Percentiles rank a stretch among this genome's conserved stretches.
phyloP scores from a whole-genome alignment of 2,329 filamentous ascomycete species.

The Monosporascus cannonballus region DNA sequence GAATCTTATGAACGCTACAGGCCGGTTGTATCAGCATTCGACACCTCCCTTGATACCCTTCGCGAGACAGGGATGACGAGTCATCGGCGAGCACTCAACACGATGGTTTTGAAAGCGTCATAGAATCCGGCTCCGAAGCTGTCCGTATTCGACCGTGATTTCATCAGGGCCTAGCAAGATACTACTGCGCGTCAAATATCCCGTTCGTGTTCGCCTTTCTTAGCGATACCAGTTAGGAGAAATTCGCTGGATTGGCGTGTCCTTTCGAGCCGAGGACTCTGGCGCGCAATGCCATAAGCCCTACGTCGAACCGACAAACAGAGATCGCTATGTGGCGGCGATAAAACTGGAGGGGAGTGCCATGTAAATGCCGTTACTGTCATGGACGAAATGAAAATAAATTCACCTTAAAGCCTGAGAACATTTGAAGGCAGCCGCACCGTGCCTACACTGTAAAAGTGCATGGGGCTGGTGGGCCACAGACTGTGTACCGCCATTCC shows the following conservation, averaged over 20 bases:
- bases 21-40: slow-evolving; percentile 42
- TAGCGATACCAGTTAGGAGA: slow-evolving; percentile 54
- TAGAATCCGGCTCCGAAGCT: slow-evolving; percentile 21
- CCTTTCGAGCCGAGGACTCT: slow-evolving; percentile 58
- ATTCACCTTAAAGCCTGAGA: background rate
- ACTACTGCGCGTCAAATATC: slow-evolving; percentile 51
- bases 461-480: background rate
- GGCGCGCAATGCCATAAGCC: background rate
- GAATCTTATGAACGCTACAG: slow-evolving; percentile 5
- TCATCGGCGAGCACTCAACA: slow-evolving; percentile 58
- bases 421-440: background rate
- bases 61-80: slow-evolving; percentile 47
- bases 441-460: background rate
- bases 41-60: slow-evolving; percentile 46
- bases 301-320: background rate
- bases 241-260: slow-evolving; percentile 58
- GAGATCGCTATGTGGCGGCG: background rate
- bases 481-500: background rate
- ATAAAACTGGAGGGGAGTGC: background rate
- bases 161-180: slow-evolving; percentile 49
- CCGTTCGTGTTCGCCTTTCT: slow-evolving; percentile 58
- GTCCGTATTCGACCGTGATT: slow-evolving; percentile 52
- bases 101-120: slow-evolving; percentile 41
- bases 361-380: background rate
- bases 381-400: too few species aligned